Evolutionary conservation across 495 filamentous ascomycete genomes (phyloP), one percentile per base, ranked within the genome.

Genomic region (Pyrenopolyporus hunteri): DNA sequence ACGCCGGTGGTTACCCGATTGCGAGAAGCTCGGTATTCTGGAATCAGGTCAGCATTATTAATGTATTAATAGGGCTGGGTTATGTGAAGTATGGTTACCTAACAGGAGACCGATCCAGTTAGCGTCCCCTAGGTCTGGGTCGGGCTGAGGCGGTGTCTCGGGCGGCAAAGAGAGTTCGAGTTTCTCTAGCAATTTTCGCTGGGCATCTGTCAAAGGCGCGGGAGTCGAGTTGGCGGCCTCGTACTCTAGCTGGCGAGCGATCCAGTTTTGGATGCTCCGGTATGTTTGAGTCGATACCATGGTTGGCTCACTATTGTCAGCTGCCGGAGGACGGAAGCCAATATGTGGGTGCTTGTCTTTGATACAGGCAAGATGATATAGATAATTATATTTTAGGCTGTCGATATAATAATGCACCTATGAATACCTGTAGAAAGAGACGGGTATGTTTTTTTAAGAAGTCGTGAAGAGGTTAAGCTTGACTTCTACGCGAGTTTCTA

Each of bases 61-160:
- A 0, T 10, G n/a, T 13, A 17, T 32, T 29, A 5, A 31, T 7
- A 20, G 16, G 11, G 28, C 4, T 32, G 14, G 1, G 10, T 2
- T 23, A 6, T 26, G 7, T 14, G 29, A 17, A 17, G 1, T 5
- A 17, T 10, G 60, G 66, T 43, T 70, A 75, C 78, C 50, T 44
- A 57, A 44, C 11, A 81, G 42, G 6, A 68, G 3, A 14, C 74
- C 71, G 23, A 80, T 33, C 71, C 75, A 80, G 62, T 81, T 74
- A 6, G 25, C 56, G 1, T 70, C 52, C 0, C 36, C 68, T 3
- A 75, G 0, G 0, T 69, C 59, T 5, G 68, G 71, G 45, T 76
- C 72, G 1, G 58, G 16, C 4, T 7, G 23, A 25, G 29, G 20
- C n/a, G 48, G 39, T 13, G 33, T 40, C 14, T 25, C 26, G 22